These are phyloP conservation scores for Xerocomus brunneocitrinus DNA, from an alignment of 768 basidiomycete species.

Conservation along the genomic window DNA sequence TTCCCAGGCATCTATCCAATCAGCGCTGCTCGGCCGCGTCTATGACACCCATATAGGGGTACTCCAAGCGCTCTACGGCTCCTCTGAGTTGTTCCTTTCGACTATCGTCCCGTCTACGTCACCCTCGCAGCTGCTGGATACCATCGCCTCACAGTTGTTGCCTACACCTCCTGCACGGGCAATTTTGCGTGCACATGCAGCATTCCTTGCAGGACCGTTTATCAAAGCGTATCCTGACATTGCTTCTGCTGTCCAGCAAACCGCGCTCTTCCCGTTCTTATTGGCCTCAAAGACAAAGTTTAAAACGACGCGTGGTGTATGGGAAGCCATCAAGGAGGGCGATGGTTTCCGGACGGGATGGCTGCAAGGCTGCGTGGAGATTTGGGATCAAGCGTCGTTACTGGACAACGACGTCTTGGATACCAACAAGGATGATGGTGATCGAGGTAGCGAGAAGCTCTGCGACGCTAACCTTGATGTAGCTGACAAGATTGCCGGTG, in stretches of 20 bases:
- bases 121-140: slow-evolving; percentile 22
- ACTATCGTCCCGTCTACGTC: slow-evolving; percentile 16
- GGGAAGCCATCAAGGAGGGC: slow-evolving; percentile 58
- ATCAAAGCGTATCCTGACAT: slow-evolving; percentile 24
- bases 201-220: slow-evolving; percentile 53
- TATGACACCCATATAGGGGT: slow-evolving; percentile 61
- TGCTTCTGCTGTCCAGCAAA: slow-evolving; percentile 40
- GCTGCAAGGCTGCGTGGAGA: slow-evolving; percentile 50
- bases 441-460: slow-evolving; percentile 41
- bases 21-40: slow-evolving; percentile 63
- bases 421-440: slow-evolving; percentile 28
- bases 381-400: slow-evolving; percentile 34
- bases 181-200: slow-evolving; percentile 50
- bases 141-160: slow-evolving; percentile 22
- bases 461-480: slow-evolving; percentile 49
- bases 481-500: slow-evolving; percentile 64
- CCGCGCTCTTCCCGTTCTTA: slow-evolving; percentile 67
- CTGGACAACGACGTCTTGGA: slow-evolving; percentile 25
- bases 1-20: slow-evolving; percentile 50
- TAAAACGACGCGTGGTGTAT: slow-evolving; percentile 60
- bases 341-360: slow-evolving; percentile 34
- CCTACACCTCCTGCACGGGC: slow-evolving; percentile 45
- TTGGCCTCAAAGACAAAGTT: slow-evolving; percentile 69
- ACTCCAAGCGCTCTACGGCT: slow-evolving; percentile 62
- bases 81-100: slow-evolving; percentile 43